Evolutionary conservation across 2,329 filamentous ascomycete genomes (phyloP).

Genomic region (Parafenestella ontariensis): DNA sequence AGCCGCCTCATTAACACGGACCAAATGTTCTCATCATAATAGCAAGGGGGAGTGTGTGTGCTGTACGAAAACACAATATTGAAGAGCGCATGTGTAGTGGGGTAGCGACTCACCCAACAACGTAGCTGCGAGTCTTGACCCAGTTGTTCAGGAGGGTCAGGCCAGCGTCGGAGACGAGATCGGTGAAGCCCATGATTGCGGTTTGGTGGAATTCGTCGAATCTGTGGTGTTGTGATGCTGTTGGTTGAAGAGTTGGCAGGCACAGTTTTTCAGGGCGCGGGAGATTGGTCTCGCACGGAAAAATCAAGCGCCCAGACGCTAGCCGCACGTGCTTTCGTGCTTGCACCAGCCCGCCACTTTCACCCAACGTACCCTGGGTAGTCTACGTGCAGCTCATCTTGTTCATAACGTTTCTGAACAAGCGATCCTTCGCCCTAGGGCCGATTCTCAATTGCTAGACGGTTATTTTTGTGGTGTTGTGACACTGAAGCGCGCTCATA

Average conservation of each 20-base stretch:
- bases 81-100: slow-evolving; percentile 29
- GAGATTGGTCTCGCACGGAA: slow-evolving; percentile 23
- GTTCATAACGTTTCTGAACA: neutral
- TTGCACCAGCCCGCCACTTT: neutral
- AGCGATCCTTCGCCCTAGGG: neutral
- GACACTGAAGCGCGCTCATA: slow-evolving; percentile 7
- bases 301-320: slow-evolving; percentile 19
- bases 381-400: neutral
- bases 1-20: slow-evolving; percentile 95
- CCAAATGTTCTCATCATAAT: slow-evolving; percentile 86
- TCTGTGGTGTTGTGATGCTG: slow-evolving; percentile 15
- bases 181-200: slow-evolving; percentile 71
- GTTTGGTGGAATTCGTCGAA: slow-evolving; percentile 15
- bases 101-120: slow-evolving; percentile 74
- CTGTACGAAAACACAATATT: slow-evolving; percentile 24
- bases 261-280: slow-evolving; percentile 27
- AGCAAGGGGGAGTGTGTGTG: slow-evolving; percentile 42
- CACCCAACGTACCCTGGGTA: neutral
- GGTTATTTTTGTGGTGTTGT: slow-evolving; percentile 1
- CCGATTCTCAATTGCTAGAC: neutral
- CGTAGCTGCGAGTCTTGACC: slow-evolving; percentile 79
- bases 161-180: slow-evolving; percentile 71
- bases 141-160: slow-evolving; percentile 74
- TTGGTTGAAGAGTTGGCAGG: slow-evolving; percentile 18
- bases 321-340: slow-evolving; percentile 18